Percentiles rank a stretch among this genome's conserved stretches.
These are phyloP conservation scores for Talaromyces liani DNA, from an alignment of 495 filamentous ascomycete genomes.

Conservation along the genomic window DNA sequence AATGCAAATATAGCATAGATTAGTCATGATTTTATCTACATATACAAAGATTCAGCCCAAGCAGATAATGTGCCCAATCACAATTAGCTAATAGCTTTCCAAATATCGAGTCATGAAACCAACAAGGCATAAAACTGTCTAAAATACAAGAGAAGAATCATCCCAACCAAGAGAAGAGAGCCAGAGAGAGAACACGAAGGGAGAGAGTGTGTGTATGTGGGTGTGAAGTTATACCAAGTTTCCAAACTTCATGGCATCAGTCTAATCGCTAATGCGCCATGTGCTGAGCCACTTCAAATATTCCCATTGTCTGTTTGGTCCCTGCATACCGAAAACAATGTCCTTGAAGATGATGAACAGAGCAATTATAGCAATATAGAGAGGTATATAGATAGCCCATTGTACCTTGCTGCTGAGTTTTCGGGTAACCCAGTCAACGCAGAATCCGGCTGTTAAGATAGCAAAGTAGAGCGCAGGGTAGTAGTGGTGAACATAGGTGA, in stretches of 20 bases:
- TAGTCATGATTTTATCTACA: neutral
- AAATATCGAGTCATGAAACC: conserved; percentile 2
- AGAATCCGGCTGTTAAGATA: conserved; percentile 82
- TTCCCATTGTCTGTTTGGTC: conserved; percentile 70
- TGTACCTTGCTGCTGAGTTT: conserved; percentile 50
- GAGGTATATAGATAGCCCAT: conserved; percentile 56
- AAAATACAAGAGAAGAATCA: neutral
- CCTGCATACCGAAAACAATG: conserved; percentile 96
- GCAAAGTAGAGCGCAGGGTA: conserved; percentile 99
- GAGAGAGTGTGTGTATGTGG: neutral
- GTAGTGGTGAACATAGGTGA: conserved; percentile 99
- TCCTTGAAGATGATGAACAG: conserved; percentile 85
- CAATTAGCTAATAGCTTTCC: neutral
- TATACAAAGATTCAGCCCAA: neutral
- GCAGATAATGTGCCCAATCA: neutral
- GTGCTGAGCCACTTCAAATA: conserved; percentile 85
- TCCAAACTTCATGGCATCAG: neutral
- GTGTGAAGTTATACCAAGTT: neutral
- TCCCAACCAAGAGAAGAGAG: neutral
- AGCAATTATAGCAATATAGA: conserved; percentile 67
- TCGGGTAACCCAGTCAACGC: conserved; percentile 72
- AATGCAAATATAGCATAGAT: neutral
- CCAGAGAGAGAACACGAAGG: neutral
- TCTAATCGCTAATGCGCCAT: conserved; percentile 47
- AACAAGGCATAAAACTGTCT: conserved; percentile 1